A percentile compares a stretch with the other conserved stretches of the same genome.
phyloP scores from a whole-genome alignment of 2,329 filamentous ascomycete species.

The Colletotrichum theobromicola region DNA sequence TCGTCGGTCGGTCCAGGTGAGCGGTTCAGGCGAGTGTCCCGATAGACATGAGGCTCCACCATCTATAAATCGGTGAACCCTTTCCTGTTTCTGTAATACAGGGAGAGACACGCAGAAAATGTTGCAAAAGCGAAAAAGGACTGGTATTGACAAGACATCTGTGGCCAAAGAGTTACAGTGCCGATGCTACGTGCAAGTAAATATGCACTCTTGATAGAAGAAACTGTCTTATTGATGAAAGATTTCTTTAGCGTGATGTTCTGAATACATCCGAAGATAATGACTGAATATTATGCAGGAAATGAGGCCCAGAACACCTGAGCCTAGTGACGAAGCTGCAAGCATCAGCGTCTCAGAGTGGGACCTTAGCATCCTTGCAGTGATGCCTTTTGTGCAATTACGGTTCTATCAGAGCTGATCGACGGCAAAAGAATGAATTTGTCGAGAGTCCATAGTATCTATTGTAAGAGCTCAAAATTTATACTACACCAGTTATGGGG shows the following conservation, averaged over 20 bases:
- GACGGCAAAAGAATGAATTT: neutral
- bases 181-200: neutral
- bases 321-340: accelerated
- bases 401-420: accelerated
- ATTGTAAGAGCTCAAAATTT: neutral
- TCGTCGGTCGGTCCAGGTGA: neutral
- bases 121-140: no score
- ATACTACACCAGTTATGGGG: neutral
- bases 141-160: no score
- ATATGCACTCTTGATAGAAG: neutral
- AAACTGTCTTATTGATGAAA: accelerated
- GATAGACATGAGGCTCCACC: neutral
- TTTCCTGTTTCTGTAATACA: no score
- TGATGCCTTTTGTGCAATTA: neutral
- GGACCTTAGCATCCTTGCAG: neutral
- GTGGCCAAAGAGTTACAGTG: neutral
- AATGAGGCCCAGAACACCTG: neutral
- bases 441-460: accelerated
- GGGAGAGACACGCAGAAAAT: no score
- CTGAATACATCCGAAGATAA: neutral
- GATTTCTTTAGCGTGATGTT: accelerated
- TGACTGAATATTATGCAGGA: accelerated
- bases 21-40: neutral
- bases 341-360: neutral
- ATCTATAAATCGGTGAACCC: neutral